phyloP scores from a whole-genome alignment of 1,284 basidiomycete species.

The Sporisorium graminicola region DNA sequence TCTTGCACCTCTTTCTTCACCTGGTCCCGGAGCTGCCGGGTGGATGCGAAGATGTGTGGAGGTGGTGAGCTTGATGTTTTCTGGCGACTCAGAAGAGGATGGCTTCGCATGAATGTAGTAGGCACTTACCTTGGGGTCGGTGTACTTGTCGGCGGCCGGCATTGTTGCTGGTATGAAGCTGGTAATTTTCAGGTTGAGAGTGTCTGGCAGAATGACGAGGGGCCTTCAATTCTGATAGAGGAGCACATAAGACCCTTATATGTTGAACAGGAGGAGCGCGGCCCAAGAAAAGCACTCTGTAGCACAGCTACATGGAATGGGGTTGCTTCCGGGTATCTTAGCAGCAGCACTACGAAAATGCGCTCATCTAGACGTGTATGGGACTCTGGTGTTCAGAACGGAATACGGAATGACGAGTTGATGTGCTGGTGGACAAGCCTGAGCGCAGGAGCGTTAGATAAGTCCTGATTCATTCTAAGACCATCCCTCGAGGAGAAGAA shows the following conservation, averaged over 20 bases:
- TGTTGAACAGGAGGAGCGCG: background rate
- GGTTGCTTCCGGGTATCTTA: background rate
- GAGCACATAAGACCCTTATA: conserved; percentile 1
- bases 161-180: conserved; percentile 11
- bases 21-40: conserved; percentile 27
- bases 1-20: conserved; percentile 43
- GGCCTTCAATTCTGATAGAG: no score
- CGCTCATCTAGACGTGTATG: background rate
- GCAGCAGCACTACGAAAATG: background rate
- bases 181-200: background rate
- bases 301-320: background rate
- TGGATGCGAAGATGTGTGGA: background rate
- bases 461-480: conserved; percentile 37
- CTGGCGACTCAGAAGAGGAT: no score
- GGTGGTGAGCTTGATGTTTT: background rate
- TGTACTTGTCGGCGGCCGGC: conserved; percentile 51
- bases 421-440: no score
- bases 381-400: background rate
- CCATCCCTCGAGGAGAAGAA: background rate
- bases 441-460: conserved; percentile 21
- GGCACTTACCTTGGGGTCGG: conserved; percentile 43
- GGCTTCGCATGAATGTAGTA: no score
- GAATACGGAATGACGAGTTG: background rate
- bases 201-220: background rate
- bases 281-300: background rate